Base-by-base conservation (phyloP, 2,329 filamentous ascomycete species). In the Ascochyta koolunga region DNA sequence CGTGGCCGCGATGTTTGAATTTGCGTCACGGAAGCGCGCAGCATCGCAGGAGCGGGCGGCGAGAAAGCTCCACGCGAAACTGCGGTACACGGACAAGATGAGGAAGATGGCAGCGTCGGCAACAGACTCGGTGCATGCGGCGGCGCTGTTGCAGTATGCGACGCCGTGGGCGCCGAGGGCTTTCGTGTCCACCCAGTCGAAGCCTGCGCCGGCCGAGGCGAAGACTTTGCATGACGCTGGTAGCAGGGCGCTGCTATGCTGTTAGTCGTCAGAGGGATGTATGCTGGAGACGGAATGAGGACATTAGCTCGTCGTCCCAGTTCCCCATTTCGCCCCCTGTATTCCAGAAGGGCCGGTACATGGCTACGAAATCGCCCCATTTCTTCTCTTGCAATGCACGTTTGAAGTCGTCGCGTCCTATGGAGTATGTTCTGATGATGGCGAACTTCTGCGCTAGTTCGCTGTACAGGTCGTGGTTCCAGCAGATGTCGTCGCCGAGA, bases 111-210 rank as follows among this genome's bases (percentile, higher is more conserved):
- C 85, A 57, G 89, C 85, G 71, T 91, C 89, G 44, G 88, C 88
- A 1, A 91, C 88, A 4, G 88, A 85, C 65, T 91, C 89, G 6
- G 86, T 86, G 31, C 87, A 87, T 0, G 88, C 87, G 1, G 85
- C 81, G 1, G 87, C 88, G 2, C 85, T 83, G 74, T 91, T 91
- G 78, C 88, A 91, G 75, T 91, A 91, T 45, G 88, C 75, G 58
- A 89, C 83, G 32, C 85, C 87, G 67, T 80, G 80, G 57, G 84
- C 77, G 1, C 84, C 88, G 49, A 91, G 69, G 1, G 83, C 71
- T 64, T 84, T 78, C 22, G 83, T 82, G 69, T 88, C 81, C 5
- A 82, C 83, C 83, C 84, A 86, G 68, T 88, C 84, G 69, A 84
- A 87, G 2, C 85, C 84, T 13, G 85, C 84, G 2, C 85, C 84